Evolutionary conservation across 2,329 filamentous ascomycete species (phyloP).

Genomic region (Cytospora piceicola): DNA sequence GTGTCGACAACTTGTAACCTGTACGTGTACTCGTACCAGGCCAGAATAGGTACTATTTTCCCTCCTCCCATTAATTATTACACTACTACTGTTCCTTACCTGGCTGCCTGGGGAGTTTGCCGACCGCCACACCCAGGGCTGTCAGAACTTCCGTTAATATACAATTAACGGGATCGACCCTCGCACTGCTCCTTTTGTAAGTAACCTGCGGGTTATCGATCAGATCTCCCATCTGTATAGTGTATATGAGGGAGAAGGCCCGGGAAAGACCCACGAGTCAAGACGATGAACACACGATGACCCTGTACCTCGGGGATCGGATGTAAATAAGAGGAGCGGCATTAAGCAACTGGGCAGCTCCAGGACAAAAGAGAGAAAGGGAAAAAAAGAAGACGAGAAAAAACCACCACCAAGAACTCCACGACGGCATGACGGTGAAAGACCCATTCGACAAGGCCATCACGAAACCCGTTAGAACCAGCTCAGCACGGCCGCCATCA

Average conservation of each 20-base stretch:
- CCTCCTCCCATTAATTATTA: too few relatives aligned
- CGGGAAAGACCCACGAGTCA: neutral
- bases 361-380: too few relatives aligned
- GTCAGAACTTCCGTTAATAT: constrained; percentile 10
- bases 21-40: constrained; percentile 6
- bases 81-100: too few relatives aligned
- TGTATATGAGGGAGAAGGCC: too few relatives aligned
- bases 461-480: neutral
- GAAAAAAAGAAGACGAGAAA: too few relatives aligned
- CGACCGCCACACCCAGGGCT: neutral
- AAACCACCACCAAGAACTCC: too few relatives aligned
- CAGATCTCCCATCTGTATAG: neutral
- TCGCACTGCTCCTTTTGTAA: constrained; percentile 21
- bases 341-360: too few relatives aligned
- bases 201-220: constrained; percentile 12
- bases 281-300: neutral
- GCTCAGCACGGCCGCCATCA: neutral
- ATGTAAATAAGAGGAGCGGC: neutral
- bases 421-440: neutral
- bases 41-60: neutral
- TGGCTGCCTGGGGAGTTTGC: neutral
- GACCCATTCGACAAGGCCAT: neutral
- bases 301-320: too few relatives aligned
- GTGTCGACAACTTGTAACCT: neutral
- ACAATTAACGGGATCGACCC: constrained; percentile 14